Evolutionary conservation across 805 yeast genomes (phyloP).

Genomic region (Kodamaea nitidulidarum): DNA sequence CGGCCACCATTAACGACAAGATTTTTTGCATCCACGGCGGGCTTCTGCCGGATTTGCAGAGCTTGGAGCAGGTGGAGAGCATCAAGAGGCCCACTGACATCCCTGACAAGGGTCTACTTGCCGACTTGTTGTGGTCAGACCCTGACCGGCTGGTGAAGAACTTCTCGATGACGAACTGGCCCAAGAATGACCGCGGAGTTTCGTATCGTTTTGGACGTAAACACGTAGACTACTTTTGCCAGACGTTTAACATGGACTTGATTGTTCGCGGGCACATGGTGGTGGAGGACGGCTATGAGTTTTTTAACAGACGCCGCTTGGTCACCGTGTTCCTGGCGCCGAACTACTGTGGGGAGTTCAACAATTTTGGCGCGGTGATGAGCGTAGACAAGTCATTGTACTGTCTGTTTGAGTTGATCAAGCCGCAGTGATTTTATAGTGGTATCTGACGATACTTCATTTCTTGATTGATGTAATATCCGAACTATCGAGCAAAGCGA

Average conservation of each 20-base stretch:
- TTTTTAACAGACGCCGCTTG: constrained; percentile 66
- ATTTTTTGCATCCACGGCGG: constrained; percentile 68
- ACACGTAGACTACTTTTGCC: constrained; percentile 66
- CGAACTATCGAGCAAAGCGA: too few relatives aligned
- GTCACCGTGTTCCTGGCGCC: constrained; percentile 83
- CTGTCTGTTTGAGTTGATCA: constrained; percentile 68
- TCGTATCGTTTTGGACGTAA: constrained; percentile 72
- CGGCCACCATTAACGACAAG: constrained; percentile 57
- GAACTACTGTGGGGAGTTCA: constrained; percentile 78
- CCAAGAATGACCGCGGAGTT: constrained; percentile 79
- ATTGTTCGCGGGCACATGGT: constrained; percentile 87
- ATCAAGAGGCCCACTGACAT: constrained; percentile 80
- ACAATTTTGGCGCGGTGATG: constrained; percentile 79
- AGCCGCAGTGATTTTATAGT: constrained; percentile 39
- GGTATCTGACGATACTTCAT: constrained; percentile 1
- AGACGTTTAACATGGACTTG: constrained; percentile 66
- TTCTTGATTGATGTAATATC: constrained; percentile 2
- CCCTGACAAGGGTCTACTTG: constrained; percentile 73
- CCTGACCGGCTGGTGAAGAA: constrained; percentile 50
- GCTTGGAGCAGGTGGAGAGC: constrained; percentile 63
- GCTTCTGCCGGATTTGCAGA: constrained; percentile 64
- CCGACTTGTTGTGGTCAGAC: constrained; percentile 81
- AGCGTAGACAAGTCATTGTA: constrained; percentile 62
- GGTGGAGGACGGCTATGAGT: constrained; percentile 84
- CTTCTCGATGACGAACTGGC: constrained; percentile 53